Evolutionary conservation across 2,329 filamentous ascomycete species (phyloP), one percentile per base, ranked within the genome.

Genomic region (Alternaria sp.): DNA sequence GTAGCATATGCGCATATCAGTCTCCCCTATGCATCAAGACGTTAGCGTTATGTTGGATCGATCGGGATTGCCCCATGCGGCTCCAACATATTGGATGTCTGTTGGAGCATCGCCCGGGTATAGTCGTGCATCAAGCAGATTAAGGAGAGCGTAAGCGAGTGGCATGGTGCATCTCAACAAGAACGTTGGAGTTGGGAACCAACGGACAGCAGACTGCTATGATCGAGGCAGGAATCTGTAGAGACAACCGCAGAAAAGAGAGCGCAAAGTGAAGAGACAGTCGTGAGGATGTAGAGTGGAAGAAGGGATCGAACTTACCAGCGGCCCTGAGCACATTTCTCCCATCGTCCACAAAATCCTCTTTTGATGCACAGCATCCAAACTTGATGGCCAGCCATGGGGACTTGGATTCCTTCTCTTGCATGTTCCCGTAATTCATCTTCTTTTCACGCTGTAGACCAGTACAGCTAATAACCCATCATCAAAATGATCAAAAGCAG

Each of bases 301-400:
- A 63, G 47, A 52, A 60, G 62, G 64, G 6, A 43, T 52, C 46
- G 59, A 62, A 77, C 78, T 58, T 76, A 79, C 77, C 73, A 67
- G 63, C 65, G 46, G 58, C 68, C 51, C 64, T 66, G 32, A 71
- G 63, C 30, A 52, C 63, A 15, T 62, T 60, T 25, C 67, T 67
- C 7, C 67, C 69, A 53, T 77, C 70, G n/a, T 73, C 69, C 4
- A 71, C 71, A 46, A 71, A 55, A 47, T 74, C 71, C 40, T 73
- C 73, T 56, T 67, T 71, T 52, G 77, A 76, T 73, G 75, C 77
- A 75, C 78, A 79, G 75, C 78, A 80, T 69, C 77, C 75, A 61
- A 77, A 72, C n/a, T 70, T 68, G 56, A 79, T 77, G 68, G 72
- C 77, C 74, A 77, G 70, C 78, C 78, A 80, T 63, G 73, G 60